Base-by-base conservation (phyloP, 169 alveolate species). In the Plasmodium cynomolgi region DNA sequence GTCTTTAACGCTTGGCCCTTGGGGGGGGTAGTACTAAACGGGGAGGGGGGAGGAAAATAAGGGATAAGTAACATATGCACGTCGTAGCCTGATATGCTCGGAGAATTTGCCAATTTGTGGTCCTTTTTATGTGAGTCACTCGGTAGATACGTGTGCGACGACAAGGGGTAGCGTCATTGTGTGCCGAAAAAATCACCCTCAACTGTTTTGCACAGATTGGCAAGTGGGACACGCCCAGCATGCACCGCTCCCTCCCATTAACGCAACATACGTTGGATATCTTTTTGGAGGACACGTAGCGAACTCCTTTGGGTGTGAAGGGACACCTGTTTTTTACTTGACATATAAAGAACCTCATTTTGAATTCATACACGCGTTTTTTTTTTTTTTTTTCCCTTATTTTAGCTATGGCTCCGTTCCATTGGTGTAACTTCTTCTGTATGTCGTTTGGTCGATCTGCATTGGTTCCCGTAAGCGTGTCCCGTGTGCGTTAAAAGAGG, bases 1-100 rank as follows among this genome's bases (percentile, higher is more conserved):
- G n/a, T 85, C 93, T 85, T 23, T 85, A 29, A 85, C 93, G 81
- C 93, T 85, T 23, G 93, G 93, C 41, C 93, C 47, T n/a, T 85
- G 81, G 34, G 58, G 80, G 3, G 85, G 23, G 68, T 85, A 85
- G 41, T 74, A 56, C 93, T 85, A 29, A 74, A 85, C 31, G 58
- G 5, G 47, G 20, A 68, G 34, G n/a, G 34, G 80, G 41, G 15
- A 4, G 11, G 1, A 84, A 2, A 17, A 13, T 56, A 82, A 17
- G 2, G 13, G 13, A 37, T 15, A 15, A 31, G 56, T n/a, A 39
- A 37, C 26, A 62, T 44, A 80, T n/a, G 84, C 31, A 62, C n/a
- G 23, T n/a, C 8, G 4, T 37, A 33, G 84, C 17, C 39, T 8
- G 17, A 68, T 68, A 26, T 68, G n/a, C n/a, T 26, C n/a, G 77